phyloP scores from a whole-genome alignment of 1,139 yeast genomes.

The Suhomyces choctaworum region DNA sequence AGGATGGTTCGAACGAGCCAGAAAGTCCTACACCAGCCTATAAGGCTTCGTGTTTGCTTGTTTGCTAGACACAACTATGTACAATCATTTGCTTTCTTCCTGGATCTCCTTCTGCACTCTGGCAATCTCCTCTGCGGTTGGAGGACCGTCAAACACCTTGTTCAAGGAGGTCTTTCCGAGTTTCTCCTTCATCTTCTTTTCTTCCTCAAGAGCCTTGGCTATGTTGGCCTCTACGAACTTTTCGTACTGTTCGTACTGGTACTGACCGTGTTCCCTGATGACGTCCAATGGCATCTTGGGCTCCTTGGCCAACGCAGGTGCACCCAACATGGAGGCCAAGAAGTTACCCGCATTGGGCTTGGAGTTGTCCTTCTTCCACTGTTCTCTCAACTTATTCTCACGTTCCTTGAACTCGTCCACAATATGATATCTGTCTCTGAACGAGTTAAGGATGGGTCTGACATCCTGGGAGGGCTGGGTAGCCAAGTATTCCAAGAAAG shows the following conservation, averaged over 20 bases:
- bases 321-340: slow-evolving; percentile 60
- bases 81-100: slow-evolving; percentile 7
- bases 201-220: slow-evolving; percentile 78
- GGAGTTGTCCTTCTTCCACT: slow-evolving; percentile 64
- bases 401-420: slow-evolving; percentile 78
- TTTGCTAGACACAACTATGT: slow-evolving; percentile 2
- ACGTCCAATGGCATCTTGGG: slow-evolving; percentile 89
- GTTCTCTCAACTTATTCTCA: slow-evolving; percentile 69
- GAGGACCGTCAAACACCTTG: slow-evolving; percentile 82
- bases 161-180: slow-evolving; percentile 80
- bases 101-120: slow-evolving; percentile 52
- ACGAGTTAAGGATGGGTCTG: slow-evolving; percentile 80
- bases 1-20: no score
- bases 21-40: no score
- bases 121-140: slow-evolving; percentile 83
- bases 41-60: not conserved
- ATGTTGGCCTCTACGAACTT: slow-evolving; percentile 86
- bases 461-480: slow-evolving; percentile 89
- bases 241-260: slow-evolving; percentile 82
- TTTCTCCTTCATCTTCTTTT: slow-evolving; percentile 75
- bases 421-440: slow-evolving; percentile 56
- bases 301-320: slow-evolving; percentile 51
- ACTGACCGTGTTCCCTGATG: slow-evolving; percentile 90
- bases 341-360: slow-evolving; percentile 54
- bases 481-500: slow-evolving; percentile 92